These are phyloP conservation scores for Acacia concinna DNA, from an alignment of 331 rosid species.

Conservation along the genomic window DNA sequence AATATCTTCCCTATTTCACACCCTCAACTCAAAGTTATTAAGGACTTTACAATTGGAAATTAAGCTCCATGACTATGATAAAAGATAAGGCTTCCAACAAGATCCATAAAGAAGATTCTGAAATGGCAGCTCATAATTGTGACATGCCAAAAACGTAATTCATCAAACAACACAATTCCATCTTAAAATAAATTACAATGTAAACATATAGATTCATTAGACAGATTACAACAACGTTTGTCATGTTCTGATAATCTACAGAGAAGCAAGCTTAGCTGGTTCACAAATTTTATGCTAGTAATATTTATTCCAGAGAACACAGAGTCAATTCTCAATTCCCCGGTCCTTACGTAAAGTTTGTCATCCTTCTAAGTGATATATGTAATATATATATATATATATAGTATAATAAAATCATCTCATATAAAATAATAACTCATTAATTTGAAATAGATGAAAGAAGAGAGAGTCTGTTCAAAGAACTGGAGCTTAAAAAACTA, in stretches of 20 bases:
- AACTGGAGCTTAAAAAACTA: background rate
- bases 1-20: background rate
- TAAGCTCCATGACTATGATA: background rate
- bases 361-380: background rate
- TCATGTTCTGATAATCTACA: background rate
- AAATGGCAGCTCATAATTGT: background rate
- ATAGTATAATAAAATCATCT: background rate
- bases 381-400: background rate
- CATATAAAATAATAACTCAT: background rate
- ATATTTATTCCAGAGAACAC: background rate
- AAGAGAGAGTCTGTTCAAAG: constrained; percentile 8
- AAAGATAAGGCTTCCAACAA: background rate
- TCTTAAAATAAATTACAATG: background rate
- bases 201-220: background rate
- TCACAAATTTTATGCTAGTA: background rate
- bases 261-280: background rate
- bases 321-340: background rate
- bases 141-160: background rate
- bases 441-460: constrained; percentile 11
- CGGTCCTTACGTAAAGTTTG: background rate
- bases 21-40: background rate
- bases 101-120: background rate
- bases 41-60: background rate
- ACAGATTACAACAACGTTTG: background rate
- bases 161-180: background rate